A percentile compares a stretch with the other conserved stretches of the same genome.
These are phyloP conservation scores for Talaromyces sp. DNA, from an alignment of 2,329 filamentous ascomycete genomes.

Conservation along the genomic window DNA sequence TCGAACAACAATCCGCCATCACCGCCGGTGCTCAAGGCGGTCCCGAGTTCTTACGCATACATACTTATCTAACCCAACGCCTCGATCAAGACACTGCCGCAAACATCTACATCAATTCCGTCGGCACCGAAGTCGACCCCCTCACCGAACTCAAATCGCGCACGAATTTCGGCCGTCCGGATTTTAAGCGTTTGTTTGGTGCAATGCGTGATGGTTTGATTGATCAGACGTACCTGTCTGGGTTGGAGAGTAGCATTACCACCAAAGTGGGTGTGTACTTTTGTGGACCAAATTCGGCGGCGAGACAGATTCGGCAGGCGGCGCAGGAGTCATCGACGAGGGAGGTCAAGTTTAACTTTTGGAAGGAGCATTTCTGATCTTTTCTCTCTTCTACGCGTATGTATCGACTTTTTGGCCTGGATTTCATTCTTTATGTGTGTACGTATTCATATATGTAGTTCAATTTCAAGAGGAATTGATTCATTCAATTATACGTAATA, in stretches of 20 bases:
- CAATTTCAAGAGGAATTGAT: constrained; percentile 6
- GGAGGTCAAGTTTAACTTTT: constrained; percentile 92
- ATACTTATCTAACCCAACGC: constrained; percentile 94
- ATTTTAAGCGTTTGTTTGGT: constrained; percentile 76
- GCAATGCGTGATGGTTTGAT: constrained; percentile 86
- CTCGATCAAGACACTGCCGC: constrained; percentile 89
- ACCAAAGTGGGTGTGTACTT: constrained; percentile 97
- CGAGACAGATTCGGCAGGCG: constrained; percentile 79
- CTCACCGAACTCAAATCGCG: constrained; percentile 84
- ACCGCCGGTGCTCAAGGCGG: constrained; percentile 56
- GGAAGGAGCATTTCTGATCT: constrained; percentile 75
- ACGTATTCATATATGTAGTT: background rate
- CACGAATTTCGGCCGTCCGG: constrained; percentile 92
- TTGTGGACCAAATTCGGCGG: constrained; percentile 79
- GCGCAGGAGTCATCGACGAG: constrained; percentile 68
- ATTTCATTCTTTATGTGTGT: background rate
- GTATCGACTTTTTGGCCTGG: background rate
- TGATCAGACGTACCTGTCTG: constrained; percentile 78
- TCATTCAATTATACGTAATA: constrained; percentile 16
- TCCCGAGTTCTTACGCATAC: constrained; percentile 87
- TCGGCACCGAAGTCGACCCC: constrained; percentile 82
- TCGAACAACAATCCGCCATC: constrained; percentile 79
- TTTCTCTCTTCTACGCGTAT: background rate
- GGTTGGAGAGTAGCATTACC: constrained; percentile 68
- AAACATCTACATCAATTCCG: constrained; percentile 95